Percentiles rank a stretch among this genome's conserved stretches.
Evolutionary conservation across 2,329 filamentous ascomycete species (phyloP).

Genomic region (Penicillium fuscoglaucum): DNA sequence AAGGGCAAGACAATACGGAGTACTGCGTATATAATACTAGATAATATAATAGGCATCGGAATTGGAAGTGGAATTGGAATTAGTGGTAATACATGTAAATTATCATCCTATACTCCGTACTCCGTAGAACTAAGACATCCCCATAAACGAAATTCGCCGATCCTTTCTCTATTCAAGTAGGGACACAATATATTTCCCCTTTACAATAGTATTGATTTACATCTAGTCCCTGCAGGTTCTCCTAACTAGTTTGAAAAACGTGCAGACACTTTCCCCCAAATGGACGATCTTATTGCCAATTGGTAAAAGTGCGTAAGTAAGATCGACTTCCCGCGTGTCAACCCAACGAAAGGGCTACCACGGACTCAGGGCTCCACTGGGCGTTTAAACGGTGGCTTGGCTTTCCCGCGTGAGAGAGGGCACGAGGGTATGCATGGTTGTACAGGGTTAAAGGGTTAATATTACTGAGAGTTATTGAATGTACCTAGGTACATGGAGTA

Average conservation of each 20-base stretch:
- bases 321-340: conserved; percentile 27
- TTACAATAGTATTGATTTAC: neutral
- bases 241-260: neutral
- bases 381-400: conserved; percentile 24
- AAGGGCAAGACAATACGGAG: neutral
- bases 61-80: neutral
- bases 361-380: conserved; percentile 18
- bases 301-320: conserved; percentile 14
- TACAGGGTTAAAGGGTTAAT: neutral
- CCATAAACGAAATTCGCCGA: neutral
- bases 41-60: neutral
- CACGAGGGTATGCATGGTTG: conserved; percentile 11
- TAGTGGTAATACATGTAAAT: neutral
- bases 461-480: neutral
- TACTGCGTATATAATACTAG: neutral
- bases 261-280: neutral
- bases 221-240: neutral
- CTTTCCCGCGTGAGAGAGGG: conserved; percentile 6
- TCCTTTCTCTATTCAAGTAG: neutral
- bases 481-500: too few relatives aligned
- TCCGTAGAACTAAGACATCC: neutral
- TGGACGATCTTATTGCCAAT: neutral
- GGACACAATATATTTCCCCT: neutral
- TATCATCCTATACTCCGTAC: neutral
- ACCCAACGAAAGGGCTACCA: conserved; percentile 9